These are phyloP conservation scores for Lindgomyces ingoldianus DNA, from an alignment of 495 filamentous ascomycete species.

Conservation along the genomic window DNA sequence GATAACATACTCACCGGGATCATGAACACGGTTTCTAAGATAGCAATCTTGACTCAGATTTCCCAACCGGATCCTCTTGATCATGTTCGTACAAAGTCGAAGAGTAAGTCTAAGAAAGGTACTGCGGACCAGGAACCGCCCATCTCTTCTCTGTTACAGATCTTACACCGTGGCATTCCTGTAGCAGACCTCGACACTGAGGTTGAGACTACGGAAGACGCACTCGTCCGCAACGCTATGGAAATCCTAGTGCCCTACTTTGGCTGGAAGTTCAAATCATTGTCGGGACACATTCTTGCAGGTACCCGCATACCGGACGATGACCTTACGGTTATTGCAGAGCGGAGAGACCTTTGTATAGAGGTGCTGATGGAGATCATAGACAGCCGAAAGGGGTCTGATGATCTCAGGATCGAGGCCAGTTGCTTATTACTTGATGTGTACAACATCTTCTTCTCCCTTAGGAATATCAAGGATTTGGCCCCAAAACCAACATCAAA, in stretches of 20 bases:
- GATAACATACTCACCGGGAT: slow-evolving; percentile 65
- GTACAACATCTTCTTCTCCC: slow-evolving; percentile 73
- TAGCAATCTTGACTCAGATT: slow-evolving; percentile 79
- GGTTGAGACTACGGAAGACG: slow-evolving; percentile 68
- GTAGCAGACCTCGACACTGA: slow-evolving; percentile 62
- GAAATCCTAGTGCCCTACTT: slow-evolving; percentile 81
- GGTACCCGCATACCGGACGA: slow-evolving; percentile 54
- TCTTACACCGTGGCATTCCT: slow-evolving; percentile 66
- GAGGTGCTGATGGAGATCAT: slow-evolving; percentile 67
- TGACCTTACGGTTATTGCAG: slow-evolving; percentile 54
- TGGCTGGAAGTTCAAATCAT: slow-evolving; percentile 75
- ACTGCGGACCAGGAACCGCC: slow-evolving; percentile 45
- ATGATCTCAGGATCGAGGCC: slow-evolving; percentile 74
- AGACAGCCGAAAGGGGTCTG: slow-evolving; percentile 61
- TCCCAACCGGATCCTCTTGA: slow-evolving; percentile 75
- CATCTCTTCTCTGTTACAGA: slow-evolving; percentile 65
- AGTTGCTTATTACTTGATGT: slow-evolving; percentile 76
- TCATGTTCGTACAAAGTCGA: slow-evolving; percentile 49
- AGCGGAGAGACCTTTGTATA: slow-evolving; percentile 59
- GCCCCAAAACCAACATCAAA: slow-evolving; percentile 23
- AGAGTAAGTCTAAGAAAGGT: slow-evolving; percentile 50
- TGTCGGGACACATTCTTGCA: slow-evolving; percentile 30
- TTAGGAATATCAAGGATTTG: slow-evolving; percentile 51
- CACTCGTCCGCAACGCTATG: slow-evolving; percentile 70
- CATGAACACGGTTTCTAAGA: slow-evolving; percentile 76